These are phyloP conservation scores for Diaporthe citrichinensis DNA, from an alignment of 2,329 filamentous ascomycete species.

Conservation along the genomic window DNA sequence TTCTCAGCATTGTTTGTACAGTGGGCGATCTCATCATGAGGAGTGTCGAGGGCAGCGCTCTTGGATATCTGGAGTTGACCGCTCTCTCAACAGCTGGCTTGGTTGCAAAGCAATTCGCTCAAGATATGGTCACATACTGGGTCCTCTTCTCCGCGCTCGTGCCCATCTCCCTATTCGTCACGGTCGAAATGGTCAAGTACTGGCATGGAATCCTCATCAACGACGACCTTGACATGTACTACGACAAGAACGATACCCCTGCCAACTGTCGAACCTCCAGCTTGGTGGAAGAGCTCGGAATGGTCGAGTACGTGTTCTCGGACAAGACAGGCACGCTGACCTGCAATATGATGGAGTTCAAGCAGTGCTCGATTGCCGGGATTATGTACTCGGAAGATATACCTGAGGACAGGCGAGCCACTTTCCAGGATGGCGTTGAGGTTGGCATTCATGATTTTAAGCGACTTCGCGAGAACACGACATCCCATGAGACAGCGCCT, in stretches of 20 bases:
- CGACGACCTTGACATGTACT: slow-evolving; percentile 97
- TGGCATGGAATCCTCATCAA: slow-evolving; percentile 98
- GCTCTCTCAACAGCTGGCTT: slow-evolving; percentile 66
- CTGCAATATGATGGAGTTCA: slow-evolving; percentile 99
- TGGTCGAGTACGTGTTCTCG: slow-evolving; percentile 98
- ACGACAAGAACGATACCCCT: slow-evolving; percentile 94
- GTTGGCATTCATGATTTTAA: slow-evolving; percentile 89
- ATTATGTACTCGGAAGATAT: slow-evolving; percentile 95
- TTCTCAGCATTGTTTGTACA: slow-evolving; percentile 89
- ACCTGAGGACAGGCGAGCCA: slow-evolving; percentile 88
- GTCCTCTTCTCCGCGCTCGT: slow-evolving; percentile 97
- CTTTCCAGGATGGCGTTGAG: slow-evolving; percentile 82
- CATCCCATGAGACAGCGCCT: slow-evolving; percentile 64
- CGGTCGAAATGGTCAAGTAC: slow-evolving; percentile 97
- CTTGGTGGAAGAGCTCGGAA: slow-evolving; percentile 95
- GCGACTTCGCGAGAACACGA: slow-evolving; percentile 78
- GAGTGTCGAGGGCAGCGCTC: slow-evolving; percentile 70
- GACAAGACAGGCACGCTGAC: slow-evolving; percentile 98
- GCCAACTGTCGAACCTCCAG: slow-evolving; percentile 97
- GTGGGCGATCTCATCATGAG: slow-evolving; percentile 90
- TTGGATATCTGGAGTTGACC: slow-evolving; percentile 81
- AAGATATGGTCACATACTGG: slow-evolving; percentile 98
- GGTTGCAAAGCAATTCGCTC: slow-evolving; percentile 85
- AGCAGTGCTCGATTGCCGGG: slow-evolving; percentile 92
- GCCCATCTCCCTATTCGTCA: slow-evolving; percentile 97